Evolutionary conservation across 352 stramenopile species (phyloP), one percentile per base, ranked within the genome.

Genomic region (Globisporangium nagaii): DNA sequence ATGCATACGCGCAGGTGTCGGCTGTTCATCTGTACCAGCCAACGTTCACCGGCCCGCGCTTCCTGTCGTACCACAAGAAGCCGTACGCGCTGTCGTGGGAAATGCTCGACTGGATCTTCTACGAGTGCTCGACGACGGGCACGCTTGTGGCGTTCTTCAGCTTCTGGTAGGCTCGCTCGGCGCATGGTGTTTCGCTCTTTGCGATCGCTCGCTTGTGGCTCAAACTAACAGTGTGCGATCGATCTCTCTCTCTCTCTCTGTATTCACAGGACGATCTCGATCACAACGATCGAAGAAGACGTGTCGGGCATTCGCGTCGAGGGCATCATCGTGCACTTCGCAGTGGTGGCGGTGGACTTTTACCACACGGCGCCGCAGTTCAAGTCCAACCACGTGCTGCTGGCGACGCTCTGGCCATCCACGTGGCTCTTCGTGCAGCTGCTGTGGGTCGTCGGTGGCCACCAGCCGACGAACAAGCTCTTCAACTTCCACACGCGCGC

Each of bases 101-200:
- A 32, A 81, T 85, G 52, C 48, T 87, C 25, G 76, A 85, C 54
- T 84, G 73, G 73, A 70, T 87, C 35, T 76, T 85, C 39, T 82
- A 75, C 51, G 71, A 90, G 48, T 73, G 73, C 19, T 84, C 73
- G 4, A 72, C 72, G 2, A 80, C 74, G 1, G 54, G 62, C 24
- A 63, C 71, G 4, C 48, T 85, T 34, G 65, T 78, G 25, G 42
- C 65, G 3, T 84, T 88, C 24, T 43, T 72, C 6, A 72, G 69
- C 44, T 86, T 84, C 44, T 88, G 76, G 68, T 80, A 42, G 12
- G 40, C 28, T 35, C 55, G 39, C n/a, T 59, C 27, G n/a, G n/a
- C n/a, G n/a, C n/a, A n/a, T n/a, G n/a, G n/a, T n/a, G n/a, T n/a
- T n/a, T n/a, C n/a, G n/a, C n/a, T n/a, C n/a, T n/a, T n/a, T n/a